Evolutionary conservation across 352 stramenopile species (phyloP), one percentile per base, ranked within the genome.

Genomic region (Globisporangium yorkense): DNA sequence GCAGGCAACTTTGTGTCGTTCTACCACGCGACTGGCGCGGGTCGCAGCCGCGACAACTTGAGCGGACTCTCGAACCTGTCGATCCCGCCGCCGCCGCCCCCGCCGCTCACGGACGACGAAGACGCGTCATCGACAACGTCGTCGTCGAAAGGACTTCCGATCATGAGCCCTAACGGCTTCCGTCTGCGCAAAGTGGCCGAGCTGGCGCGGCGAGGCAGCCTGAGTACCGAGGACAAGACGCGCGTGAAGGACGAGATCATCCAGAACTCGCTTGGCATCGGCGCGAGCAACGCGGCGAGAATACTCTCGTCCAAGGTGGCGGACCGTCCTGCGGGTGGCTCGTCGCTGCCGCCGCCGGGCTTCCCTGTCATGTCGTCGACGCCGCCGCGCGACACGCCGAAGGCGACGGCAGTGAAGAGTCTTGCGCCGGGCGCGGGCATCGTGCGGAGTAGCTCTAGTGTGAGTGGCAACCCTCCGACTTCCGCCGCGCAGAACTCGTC

Each of bases 161-260:
- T 91, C 77, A 93, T 93, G 84, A 92, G 81, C 56, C 84, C 84
- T 5, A 93, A 92, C 33, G 81, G 84, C 49, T 70, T 81, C 24
- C 75, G 79, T 2, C 58, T 93, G 31, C 75, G 84, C 21, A 93
- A 93, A 56, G 84, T 92, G 3, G 84, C 84, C 2, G 81, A 93
- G 64, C 37, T 93, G 47, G 84, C 84, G 21, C 80, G 84, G 47
- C 76, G 76, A n/a, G 81, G 84, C 24, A 92, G 76, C 45, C 62
- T 93, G 24, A 93, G 83, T 62, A 90, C 39, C 44, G 84, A 91
- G 59, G 84, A 93, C 63, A 93, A 93, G 72, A 92, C 78, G 13
- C 81, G 81, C 20, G 80, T 72, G 7, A 93, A 93, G 67, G 80
- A 93, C 66, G 80, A 93, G 58, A 93, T 93, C 70, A 93, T 93